Conservation (phyloP, 768 basidiomycete species). For the Multifurca ochricompacta region DNA sequence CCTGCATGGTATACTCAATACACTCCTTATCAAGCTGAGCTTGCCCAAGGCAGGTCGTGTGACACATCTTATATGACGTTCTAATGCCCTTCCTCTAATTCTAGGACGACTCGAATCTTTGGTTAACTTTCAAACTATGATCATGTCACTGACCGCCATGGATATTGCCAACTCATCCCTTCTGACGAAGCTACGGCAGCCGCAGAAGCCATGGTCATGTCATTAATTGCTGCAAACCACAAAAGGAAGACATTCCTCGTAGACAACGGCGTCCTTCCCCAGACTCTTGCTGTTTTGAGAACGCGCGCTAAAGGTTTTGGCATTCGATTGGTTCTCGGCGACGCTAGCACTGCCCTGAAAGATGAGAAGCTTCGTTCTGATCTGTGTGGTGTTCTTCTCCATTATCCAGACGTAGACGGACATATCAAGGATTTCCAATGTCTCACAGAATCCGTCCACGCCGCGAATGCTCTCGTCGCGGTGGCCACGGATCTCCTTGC, state of each 20-base stretch:
- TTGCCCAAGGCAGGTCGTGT: conserved; percentile 75
- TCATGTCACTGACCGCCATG: conserved; percentile 89
- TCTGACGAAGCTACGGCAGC: conserved; percentile 90
- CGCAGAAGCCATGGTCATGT: conserved; percentile 96
- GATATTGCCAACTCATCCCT: conserved; percentile 95
- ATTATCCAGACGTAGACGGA: conserved; percentile 92
- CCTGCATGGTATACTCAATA: conserved; percentile 98
- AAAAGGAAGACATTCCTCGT: conserved; percentile 83
- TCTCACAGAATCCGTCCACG: conserved; percentile 63
- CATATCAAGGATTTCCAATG: conserved; percentile 63
- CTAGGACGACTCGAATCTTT: conserved; percentile 91
- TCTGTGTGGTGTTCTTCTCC: conserved; percentile 81
- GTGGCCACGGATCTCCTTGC: conserved; percentile 91
- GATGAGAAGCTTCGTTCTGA: conserved; percentile 49
- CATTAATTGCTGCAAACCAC: conserved; percentile 56
- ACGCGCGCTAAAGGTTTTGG: conserved; percentile 93
- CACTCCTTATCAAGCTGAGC: conserved; percentile 94
- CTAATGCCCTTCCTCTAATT: conserved; percentile 2
- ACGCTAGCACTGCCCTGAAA: conserved; percentile 42
- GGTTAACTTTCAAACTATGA: conserved; percentile 95
- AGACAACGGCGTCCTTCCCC: conserved; percentile 74
- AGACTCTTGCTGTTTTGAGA: conserved; percentile 82
- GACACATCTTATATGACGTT: not conserved
- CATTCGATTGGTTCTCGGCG: conserved; percentile 69
- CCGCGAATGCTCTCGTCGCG: conserved; percentile 68